Evolutionary conservation across 2,329 filamentous ascomycete species (phyloP), one percentile per base, ranked within the genome.

Genomic region (Cercospora janseana): DNA sequence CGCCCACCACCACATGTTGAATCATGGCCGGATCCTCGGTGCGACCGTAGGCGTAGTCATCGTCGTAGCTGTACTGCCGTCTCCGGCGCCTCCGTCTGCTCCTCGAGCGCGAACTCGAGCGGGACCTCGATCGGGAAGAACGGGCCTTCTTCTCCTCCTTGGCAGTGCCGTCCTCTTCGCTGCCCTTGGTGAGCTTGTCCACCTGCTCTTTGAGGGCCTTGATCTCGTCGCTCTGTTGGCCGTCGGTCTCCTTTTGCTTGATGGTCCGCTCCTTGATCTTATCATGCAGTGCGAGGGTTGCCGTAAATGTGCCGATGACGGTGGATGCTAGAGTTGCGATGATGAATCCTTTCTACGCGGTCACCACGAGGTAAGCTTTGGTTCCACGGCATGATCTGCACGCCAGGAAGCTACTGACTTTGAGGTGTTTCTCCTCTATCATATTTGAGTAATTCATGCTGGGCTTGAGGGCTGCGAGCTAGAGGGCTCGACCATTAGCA

Each of bases 401-500:
- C 8, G 8, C 18, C 21, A 26, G 42, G 12, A 21, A 4, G 10
- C 35, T 28, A 41, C 55, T 40, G 34, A 58, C 57, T 69, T 72
- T 72, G 60, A 72, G 67, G 50, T 71, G 72, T 56, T 71, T 69
- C 63, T 72, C 70, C 63, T 72, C 69, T 48, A 72, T 72, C 69
- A 70, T 71, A 58, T 70, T 71, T 57, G 69, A 61, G 63, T 72
- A 72, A 53, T 72, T 71, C 70, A 72, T 73, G 46, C 53, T 67
- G 59, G 58, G 52, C 50, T 53, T 53, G 24, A 24, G 41, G 16
- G 40, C 15, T 4, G 28, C 51, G 34, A 34, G 46, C 51, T 53
- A 46, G 20, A 49, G 20, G 23, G 15, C 21, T 23, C 35, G 42
- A 44, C 29, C 27, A 41, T 38, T 42, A 47, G 47, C 41, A 49